These are phyloP conservation scores for Candida pseudoviswanathii DNA, from an alignment of 1,139 yeast species.

Conservation along the genomic window DNA sequence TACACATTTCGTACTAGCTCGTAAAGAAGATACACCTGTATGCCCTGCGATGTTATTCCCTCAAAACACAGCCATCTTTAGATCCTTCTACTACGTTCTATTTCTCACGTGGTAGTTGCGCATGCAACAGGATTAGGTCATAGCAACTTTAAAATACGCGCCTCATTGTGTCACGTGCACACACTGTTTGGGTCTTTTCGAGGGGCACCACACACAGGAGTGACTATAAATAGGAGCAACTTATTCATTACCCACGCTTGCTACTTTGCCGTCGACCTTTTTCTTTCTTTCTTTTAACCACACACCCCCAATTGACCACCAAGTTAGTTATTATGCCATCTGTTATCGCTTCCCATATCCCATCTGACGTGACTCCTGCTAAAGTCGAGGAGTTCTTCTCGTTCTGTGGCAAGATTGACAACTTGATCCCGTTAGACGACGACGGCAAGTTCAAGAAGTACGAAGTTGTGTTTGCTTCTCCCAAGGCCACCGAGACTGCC, in stretches of 20 bases:
- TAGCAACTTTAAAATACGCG: too few relatives aligned
- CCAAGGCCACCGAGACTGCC: slow-evolving; percentile 74
- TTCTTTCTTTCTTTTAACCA: not conserved
- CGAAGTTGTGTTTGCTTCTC: slow-evolving; percentile 55
- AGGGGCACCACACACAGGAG: not conserved
- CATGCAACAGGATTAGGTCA: too few relatives aligned
- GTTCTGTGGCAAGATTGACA: slow-evolving; percentile 69
- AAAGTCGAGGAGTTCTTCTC: slow-evolving; percentile 71
- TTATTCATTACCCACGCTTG: not conserved
- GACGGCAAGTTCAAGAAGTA: slow-evolving; percentile 35
- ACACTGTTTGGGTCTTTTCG: not conserved
- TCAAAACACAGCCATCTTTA: too few relatives aligned
- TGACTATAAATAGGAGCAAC: not conserved
- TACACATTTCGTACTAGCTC: too few relatives aligned
- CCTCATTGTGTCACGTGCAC: too few relatives aligned
- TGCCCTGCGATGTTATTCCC: too few relatives aligned
- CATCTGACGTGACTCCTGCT: slow-evolving; percentile 52
- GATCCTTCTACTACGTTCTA: too few relatives aligned
- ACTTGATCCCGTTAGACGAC: slow-evolving; percentile 11
- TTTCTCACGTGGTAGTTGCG: too few relatives aligned
- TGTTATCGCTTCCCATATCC: slow-evolving; percentile 62
- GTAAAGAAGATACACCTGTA: too few relatives aligned
- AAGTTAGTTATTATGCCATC: slow-evolving; percentile 32
- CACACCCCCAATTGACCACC: slow-evolving; percentile 10
- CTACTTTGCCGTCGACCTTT: not conserved